These are phyloP conservation scores for Fusarium illudens DNA, from an alignment of 2,329 filamentous ascomycete species.

Conservation along the genomic window DNA sequence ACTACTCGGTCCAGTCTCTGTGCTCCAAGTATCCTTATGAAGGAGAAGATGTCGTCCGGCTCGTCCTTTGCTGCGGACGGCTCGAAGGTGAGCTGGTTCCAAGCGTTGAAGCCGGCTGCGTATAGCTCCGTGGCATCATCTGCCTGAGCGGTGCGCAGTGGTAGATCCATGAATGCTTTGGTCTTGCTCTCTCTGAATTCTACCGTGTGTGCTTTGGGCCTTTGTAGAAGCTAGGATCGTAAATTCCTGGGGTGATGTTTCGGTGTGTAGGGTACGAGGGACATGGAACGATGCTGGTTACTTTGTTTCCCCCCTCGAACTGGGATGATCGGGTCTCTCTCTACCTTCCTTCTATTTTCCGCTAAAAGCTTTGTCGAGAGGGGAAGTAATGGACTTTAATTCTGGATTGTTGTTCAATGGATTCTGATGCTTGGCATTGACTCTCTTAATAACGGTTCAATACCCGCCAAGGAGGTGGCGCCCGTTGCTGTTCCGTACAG, in stretches of 20 bases:
- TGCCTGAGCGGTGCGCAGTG: neutral
- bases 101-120: constrained; percentile 67
- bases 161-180: constrained; percentile 13
- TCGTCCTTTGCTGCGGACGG: constrained; percentile 40
- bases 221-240: neutral
- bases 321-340: too few relatives aligned
- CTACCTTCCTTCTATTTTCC: too few relatives aligned
- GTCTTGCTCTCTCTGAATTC: neutral
- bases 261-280: neutral
- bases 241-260: neutral
- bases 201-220: neutral
- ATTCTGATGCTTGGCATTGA: too few relatives aligned
- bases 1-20: constrained; percentile 47
- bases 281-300: neutral
- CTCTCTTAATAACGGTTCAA: too few relatives aligned
- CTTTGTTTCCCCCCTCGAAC: neutral
- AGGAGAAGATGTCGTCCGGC: constrained; percentile 56
- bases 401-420: too few relatives aligned
- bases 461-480: too few relatives aligned
- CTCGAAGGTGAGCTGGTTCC: constrained; percentile 60
- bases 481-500: neutral
- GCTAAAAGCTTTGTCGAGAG: too few relatives aligned
- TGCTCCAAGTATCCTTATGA: constrained; percentile 53
- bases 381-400: too few relatives aligned
- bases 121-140: constrained; percentile 57